Percentiles rank a stretch among this genome's conserved stretches.
These are phyloP conservation scores for Aspergillus bridgeri DNA, from an alignment of 495 filamentous ascomycete species.

Conservation along the genomic window DNA sequence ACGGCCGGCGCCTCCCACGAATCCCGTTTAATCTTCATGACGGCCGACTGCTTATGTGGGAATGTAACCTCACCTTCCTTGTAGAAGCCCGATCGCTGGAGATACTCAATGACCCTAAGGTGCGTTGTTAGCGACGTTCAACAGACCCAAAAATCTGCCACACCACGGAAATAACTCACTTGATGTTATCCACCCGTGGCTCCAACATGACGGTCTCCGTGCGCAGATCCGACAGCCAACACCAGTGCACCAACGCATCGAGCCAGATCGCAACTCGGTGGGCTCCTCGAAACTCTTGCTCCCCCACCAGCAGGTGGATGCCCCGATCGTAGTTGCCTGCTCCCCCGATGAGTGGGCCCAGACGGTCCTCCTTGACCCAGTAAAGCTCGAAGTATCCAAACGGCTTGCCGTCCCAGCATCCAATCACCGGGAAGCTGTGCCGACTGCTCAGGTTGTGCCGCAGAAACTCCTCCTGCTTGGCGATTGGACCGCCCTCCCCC, in stretches of 20 bases:
- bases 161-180: constrained; percentile 55
- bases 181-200: constrained; percentile 86
- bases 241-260: constrained; percentile 79
- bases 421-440: constrained; percentile 88
- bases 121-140: constrained; percentile 1
- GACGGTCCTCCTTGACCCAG: constrained; percentile 90
- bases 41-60: constrained; percentile 87
- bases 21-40: constrained; percentile 79
- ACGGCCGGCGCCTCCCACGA: constrained; percentile 77
- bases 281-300: constrained; percentile 82
- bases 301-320: constrained; percentile 83
- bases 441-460: constrained; percentile 55
- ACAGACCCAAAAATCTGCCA: not conserved
- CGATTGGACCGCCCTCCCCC: constrained; percentile 63
- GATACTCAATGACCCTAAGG: constrained; percentile 71
- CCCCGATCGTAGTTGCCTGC: constrained; percentile 83
- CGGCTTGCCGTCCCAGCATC: constrained; percentile 89
- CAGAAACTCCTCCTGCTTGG: constrained; percentile 68
- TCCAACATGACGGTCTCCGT: constrained; percentile 82
- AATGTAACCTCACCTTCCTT: constrained; percentile 87
- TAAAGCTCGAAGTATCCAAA: constrained; percentile 99
- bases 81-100: constrained; percentile 72
- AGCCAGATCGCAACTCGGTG: constrained; percentile 77
- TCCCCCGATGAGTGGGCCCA: constrained; percentile 63
- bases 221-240: constrained; percentile 73